These are phyloP conservation scores for Corchorus olitorius DNA, from an alignment of 345 rosid species.

Conservation along the genomic window DNA sequence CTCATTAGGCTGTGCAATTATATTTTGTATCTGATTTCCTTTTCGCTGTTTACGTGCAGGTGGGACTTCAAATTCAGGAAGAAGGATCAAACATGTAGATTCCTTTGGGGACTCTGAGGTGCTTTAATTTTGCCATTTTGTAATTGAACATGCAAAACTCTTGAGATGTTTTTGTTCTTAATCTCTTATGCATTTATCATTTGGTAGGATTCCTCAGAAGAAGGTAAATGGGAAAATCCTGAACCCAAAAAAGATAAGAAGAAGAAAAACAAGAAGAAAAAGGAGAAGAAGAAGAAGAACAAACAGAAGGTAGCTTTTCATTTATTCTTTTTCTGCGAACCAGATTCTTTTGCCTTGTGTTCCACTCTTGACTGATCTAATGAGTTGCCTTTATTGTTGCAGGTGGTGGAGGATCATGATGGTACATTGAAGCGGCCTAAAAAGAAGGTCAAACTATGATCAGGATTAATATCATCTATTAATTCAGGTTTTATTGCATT, in stretches of 20 bases:
- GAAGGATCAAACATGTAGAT: conserved; percentile 59
- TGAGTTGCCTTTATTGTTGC: conserved; percentile 26
- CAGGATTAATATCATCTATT: background rate
- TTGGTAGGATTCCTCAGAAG: conserved; percentile 38
- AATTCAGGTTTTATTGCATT: background rate
- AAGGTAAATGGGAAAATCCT: conserved; percentile 40
- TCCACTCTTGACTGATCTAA: conserved; percentile 18
- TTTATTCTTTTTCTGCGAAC: background rate
- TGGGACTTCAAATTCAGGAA: conserved; percentile 58
- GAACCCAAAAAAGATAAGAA: conserved; percentile 45
- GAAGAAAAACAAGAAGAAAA: conserved; percentile 38
- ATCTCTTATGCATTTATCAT: conserved; percentile 21
- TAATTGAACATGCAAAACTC: conserved; percentile 9
- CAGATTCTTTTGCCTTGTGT: conserved; percentile 21
- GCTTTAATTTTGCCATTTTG: conserved; percentile 17
- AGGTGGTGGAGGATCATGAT: conserved; percentile 33
- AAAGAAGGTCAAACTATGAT: conserved; percentile 41
- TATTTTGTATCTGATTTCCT: conserved; percentile 1
- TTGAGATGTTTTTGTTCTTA: conserved; percentile 24
- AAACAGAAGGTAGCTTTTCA: conserved; percentile 41
- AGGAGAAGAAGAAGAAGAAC: conserved; percentile 42
- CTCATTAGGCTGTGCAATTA: background rate
- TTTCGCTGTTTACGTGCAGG: conserved; percentile 41
- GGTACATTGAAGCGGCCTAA: conserved; percentile 35
- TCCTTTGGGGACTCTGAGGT: conserved; percentile 64